Evolutionary conservation across 345 rosid species (phyloP).

Genomic region (Corchorus capsularis): DNA sequence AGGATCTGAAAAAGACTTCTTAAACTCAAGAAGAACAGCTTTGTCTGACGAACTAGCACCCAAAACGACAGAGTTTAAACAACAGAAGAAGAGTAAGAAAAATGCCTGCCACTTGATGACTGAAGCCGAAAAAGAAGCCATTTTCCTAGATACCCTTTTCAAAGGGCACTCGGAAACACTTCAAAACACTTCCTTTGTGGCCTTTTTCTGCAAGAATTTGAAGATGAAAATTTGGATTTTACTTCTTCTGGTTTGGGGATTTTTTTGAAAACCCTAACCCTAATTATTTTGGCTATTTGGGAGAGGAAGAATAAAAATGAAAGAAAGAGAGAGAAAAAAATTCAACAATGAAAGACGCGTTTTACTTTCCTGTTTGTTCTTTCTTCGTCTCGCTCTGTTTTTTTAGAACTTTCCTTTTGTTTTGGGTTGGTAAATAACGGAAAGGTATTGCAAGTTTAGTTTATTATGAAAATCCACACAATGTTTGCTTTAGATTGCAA

Average conservation of each 20-base stretch:
- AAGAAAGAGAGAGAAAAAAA: conserved; percentile 21
- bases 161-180: conserved; percentile 29
- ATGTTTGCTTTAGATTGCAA: not conserved
- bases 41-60: conserved; percentile 50
- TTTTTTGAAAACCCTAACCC: conserved; percentile 43
- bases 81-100: conserved; percentile 35
- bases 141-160: conserved; percentile 37
- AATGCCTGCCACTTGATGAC: conserved; percentile 49
- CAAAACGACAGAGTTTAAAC: conserved; percentile 22
- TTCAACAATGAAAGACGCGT: conserved; percentile 66
- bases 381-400: conserved; percentile 6
- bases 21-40: conserved; percentile 68
- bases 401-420: not conserved
- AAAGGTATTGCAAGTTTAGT: not conserved
- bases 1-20: conserved; percentile 62
- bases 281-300: conserved; percentile 23
- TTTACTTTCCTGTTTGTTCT: conserved; percentile 27
- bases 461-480: not conserved
- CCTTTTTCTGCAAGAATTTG: conserved; percentile 4
- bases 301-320: conserved; percentile 15
- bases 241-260: not conserved
- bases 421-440: not conserved
- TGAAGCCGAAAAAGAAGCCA: conserved; percentile 50
- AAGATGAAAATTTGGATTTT: conserved; percentile 10
- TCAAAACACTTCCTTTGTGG: conserved; percentile 4